Evolutionary conservation across 192 early-diverging fungal genomes (phyloP), one percentile per base, ranked within the genome.

Genomic region (Coemansia sp.): DNA sequence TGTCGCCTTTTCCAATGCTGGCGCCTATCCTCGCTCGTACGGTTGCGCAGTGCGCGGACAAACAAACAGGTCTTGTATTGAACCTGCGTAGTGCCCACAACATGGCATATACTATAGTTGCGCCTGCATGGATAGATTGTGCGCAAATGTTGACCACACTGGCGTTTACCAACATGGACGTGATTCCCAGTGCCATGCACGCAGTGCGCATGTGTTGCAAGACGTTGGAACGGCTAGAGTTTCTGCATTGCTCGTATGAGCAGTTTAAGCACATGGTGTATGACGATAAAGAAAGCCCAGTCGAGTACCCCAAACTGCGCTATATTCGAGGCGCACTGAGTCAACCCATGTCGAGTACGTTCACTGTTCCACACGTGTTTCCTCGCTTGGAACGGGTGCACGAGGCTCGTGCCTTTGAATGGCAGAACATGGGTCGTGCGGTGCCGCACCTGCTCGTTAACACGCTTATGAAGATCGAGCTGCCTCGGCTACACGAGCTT

Each of bases 391-490:
- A 60, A 15, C 57, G 59, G 23, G 19, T 76, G 15, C 48, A 66
- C 21, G 64, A 76, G 24, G 51, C 37, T 0, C 11, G 49, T 12
- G 35, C 23, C 2, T 55, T 59, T 23, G 8, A 1, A 5, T 70
- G 67, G 67, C 73, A 75, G 25, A 5, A 63, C 25, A 11, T 45
- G 12, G 14, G 25, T 22, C 60, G 67, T 2, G 51, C 59, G 6
- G 58, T 60, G 2, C 60, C 73, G 10, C 73, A 76, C 11, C 35
- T 68, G 41, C 56, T 76, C 5, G 43, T 65, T 23, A 56, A 66
- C 57, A 59, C 45, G 8, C 43, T 76, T 2, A 15, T 50, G 27
- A 37, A 5, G 19, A 59, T 41, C 11, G n/a, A 4, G 9, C 49
- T 76, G 6, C 67, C 67, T 4, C 11, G 32, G 17, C 41, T 76